Conservation (phyloP, 2,329 filamentous ascomycete species). For the Alternaria sp. region DNA sequence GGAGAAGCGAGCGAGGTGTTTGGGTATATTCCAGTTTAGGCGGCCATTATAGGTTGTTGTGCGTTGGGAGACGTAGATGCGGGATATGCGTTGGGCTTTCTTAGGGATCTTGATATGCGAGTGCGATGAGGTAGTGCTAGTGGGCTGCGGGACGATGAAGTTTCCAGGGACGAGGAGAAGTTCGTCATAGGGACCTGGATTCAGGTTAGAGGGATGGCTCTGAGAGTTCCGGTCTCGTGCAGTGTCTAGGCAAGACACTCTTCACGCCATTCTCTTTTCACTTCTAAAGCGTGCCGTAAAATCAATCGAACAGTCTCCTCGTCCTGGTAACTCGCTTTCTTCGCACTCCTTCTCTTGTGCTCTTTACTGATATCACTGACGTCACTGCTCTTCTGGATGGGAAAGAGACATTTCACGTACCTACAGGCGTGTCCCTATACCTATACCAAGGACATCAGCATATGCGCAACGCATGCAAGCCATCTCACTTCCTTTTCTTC, state of each 20-base stretch:
- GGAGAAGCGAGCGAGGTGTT: constrained; percentile 46
- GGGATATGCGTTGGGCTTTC: constrained; percentile 40
- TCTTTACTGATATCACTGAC: not conserved
- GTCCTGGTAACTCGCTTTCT: too few species aligned
- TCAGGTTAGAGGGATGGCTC: constrained; percentile 1
- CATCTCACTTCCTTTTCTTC: not conserved
- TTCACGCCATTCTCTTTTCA: not conserved
- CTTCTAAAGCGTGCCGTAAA: not conserved
- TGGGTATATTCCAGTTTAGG: constrained; percentile 49
- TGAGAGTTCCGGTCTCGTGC: not conserved
- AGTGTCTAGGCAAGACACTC: not conserved
- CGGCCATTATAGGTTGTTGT: constrained; percentile 47
- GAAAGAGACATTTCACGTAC: constrained; percentile 29
- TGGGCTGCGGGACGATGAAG: constrained; percentile 36
- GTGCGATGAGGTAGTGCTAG: not conserved
- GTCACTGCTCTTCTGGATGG: too few species aligned
- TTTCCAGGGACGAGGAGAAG: constrained; percentile 43
- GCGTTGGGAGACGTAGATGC: constrained; percentile 48
- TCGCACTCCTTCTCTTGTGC: not conserved
- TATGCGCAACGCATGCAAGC: not conserved
- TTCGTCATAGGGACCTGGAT: constrained; percentile 44
- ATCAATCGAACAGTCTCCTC: not conserved
- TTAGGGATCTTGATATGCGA: constrained; percentile 28
- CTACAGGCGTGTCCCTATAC: constrained; percentile 44
- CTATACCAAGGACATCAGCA: not conserved